phyloP scores from a whole-genome alignment of 768 basidiomycete genomes.

The Pholiota conissans region DNA sequence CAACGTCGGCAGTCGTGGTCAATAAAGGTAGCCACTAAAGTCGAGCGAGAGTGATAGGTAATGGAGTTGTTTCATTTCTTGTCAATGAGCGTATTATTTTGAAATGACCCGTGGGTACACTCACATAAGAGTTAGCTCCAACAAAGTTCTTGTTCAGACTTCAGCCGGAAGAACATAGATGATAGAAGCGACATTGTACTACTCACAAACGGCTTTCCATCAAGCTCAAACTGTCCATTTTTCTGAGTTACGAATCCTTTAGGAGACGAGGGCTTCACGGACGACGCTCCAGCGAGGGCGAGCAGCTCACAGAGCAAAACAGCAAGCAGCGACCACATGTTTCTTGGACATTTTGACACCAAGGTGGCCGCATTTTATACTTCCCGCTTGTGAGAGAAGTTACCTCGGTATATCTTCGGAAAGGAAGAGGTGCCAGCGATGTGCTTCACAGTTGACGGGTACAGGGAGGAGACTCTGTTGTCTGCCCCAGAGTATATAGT shows the following conservation, averaged over 20 bases:
- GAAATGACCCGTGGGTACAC: conserved; percentile 16
- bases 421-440: not conserved
- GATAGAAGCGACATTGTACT: not conserved
- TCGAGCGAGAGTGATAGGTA: not conserved
- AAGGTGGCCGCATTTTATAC: not conserved
- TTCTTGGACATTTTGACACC: not conserved
- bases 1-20: conserved; percentile 46
- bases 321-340: not conserved
- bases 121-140: conserved; percentile 54
- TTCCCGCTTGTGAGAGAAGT: not conserved
- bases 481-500: not conserved
- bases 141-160: conserved; percentile 38
- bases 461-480: not conserved
- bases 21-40: conserved; percentile 55
- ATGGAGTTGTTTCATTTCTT: no score
- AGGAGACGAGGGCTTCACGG: not conserved
- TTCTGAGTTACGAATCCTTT: not conserved
- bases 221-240: not conserved
- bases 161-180: not conserved
- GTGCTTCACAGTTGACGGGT: not conserved
- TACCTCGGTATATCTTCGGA: not conserved
- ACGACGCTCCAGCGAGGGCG: not conserved
- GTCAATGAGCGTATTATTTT: no score
- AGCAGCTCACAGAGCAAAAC: not conserved
- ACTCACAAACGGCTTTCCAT: not conserved